Base-by-base conservation (phyloP, 768 basidiomycete genomes). In the Lactifluus subvellereus region DNA sequence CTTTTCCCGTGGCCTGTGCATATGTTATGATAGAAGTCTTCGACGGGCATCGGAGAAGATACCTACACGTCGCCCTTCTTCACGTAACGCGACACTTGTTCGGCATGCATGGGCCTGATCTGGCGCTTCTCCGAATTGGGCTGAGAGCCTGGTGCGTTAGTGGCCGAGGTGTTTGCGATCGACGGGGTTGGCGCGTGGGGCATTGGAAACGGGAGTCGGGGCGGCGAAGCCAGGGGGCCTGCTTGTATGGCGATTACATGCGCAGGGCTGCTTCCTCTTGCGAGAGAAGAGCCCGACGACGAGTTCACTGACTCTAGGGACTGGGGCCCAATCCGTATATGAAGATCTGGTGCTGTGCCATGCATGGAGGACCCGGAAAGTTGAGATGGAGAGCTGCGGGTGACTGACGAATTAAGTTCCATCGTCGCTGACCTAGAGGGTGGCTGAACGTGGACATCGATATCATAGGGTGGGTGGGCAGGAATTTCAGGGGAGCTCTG, bases 51-150 rank as follows among this genome's bases (percentile, higher is more conserved):
- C 8, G 47, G 4, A 32, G 30, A 40, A 40, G 8, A 43, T 35
- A 43, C 62, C 22, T 42, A 64, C 62, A 64, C 53, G 4, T 60
- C 53, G 18, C 58, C 52, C 5, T 43, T 54, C 32, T 55, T 64
- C 62, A 50, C 2, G 30, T 64, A 64, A 42, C 62, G 62, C 2
- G 62, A 55, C 11, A 64, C 58, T 35, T 59, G 58, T 0, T 59
- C 62, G 3, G 62, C 35, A 18, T 64, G 14, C 58, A 64, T 64
- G 9, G 43, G 62, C 4, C 20, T 35, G 4, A 59, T 42, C 1
- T 8, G 6, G 18, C 32, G 45, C 4, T 4, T 30, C 7, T 4
- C 38, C 3, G n/a, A 2, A n/a, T 16, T 14, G 16, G 20, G 20
- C 11, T 47, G 45, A 6, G 30, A 6, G 16, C 13, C 14, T 14